Evolutionary conservation across 1,139 yeast species (phyloP).

Genomic region (Citeromyces siamensis): DNA sequence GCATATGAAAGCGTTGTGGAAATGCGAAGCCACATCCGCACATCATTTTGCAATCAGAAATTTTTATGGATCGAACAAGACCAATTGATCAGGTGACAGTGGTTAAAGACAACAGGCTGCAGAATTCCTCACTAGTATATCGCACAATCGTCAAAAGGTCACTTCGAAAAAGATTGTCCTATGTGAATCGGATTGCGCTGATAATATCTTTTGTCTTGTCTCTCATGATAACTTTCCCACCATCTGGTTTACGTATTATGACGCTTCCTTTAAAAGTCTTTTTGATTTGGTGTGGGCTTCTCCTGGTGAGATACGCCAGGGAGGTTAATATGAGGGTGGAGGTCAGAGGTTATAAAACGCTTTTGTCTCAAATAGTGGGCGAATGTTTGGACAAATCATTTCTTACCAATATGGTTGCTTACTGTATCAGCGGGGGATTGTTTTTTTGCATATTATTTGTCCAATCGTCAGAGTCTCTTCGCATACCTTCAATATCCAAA

Average conservation of each 20-base stretch:
- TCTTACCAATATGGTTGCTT: conserved; percentile 23
- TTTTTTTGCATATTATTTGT: conserved; percentile 22
- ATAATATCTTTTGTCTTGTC: conserved; percentile 19
- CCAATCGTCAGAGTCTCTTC: conserved; percentile 15
- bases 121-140: conserved; percentile 6
- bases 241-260: conserved; percentile 16
- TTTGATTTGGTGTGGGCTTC: conserved; percentile 21
- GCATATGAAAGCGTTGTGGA: no score
- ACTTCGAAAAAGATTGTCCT: conserved; percentile 14
- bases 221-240: conserved; percentile 16
- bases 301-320: conserved; percentile 34
- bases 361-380: conserved; percentile 32
- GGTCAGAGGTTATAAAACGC: conserved; percentile 34
- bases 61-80: no score
- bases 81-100: no score
- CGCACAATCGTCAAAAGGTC: conserved; percentile 12
- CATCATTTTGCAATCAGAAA: no score
- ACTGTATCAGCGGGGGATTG: conserved; percentile 25
- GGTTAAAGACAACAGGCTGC: no score
- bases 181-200: conserved; percentile 20
- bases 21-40: no score
- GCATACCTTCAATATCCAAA: conserved; percentile 7
- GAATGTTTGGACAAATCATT: conserved; percentile 31
- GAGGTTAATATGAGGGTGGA: conserved; percentile 38
- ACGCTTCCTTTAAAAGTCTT: conserved; percentile 18